These are phyloP conservation scores for Alternaria angustiovoidea DNA, from an alignment of 2,329 filamentous ascomycete species.

Conservation along the genomic window DNA sequence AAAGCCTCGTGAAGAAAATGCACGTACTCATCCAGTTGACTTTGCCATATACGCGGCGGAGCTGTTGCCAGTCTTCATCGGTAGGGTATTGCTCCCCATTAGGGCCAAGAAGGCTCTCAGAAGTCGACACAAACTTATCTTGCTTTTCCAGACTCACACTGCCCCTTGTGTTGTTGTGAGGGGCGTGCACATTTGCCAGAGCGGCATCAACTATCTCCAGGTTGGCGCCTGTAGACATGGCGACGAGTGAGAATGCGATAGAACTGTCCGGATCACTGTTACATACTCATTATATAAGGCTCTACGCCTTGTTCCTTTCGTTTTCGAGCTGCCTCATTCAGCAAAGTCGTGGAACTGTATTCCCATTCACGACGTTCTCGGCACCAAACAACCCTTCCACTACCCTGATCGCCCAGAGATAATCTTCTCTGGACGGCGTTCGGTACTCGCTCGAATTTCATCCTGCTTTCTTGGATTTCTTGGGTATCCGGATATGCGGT, in stretches of 20 bases:
- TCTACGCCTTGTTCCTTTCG: neutral
- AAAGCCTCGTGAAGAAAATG: neutral
- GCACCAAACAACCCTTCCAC: slow-evolving; percentile 14
- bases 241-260: neutral
- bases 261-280: neutral
- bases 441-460: slow-evolving; percentile 2
- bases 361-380: slow-evolving; percentile 12
- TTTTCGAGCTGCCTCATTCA: slow-evolving; percentile 29
- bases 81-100: slow-evolving; percentile 40
- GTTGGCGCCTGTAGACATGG: slow-evolving; percentile 29
- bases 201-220: slow-evolving; percentile 30
- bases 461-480: slow-evolving; percentile 2
- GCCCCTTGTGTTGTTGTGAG: slow-evolving; percentile 13
- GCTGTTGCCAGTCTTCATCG: slow-evolving; percentile 37
- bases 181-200: slow-evolving; percentile 16
- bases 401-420: slow-evolving; percentile 17
- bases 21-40: slow-evolving; percentile 36
- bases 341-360: slow-evolving; percentile 13
- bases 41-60: slow-evolving; percentile 44
- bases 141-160: slow-evolving; percentile 21
- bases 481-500: slow-evolving; percentile 10
- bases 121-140: slow-evolving; percentile 7
- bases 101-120: slow-evolving; percentile 23
- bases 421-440: slow-evolving; percentile 1
- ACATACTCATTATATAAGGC: slow-evolving; percentile 8